Evolutionary conservation across 345 rosid species (phyloP), one percentile per base, ranked within the genome.

Genomic region (Acer saccharum): DNA sequence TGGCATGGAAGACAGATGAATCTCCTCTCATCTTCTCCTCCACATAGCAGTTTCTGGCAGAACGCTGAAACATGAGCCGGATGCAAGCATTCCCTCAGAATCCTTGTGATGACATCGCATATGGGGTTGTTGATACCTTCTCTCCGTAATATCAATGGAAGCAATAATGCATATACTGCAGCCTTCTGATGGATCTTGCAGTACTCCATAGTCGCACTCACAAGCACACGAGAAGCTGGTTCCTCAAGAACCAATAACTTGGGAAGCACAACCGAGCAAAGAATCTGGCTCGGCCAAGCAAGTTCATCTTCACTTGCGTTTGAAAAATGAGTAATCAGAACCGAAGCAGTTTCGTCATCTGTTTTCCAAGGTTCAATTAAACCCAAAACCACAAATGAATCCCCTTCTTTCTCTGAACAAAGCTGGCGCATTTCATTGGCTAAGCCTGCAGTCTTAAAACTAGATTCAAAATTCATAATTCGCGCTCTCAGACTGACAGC

Each of bases 281-380:
- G 91, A 75, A 86, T 79, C 77, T 87, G 91, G 83, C 93, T 86
- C 44, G 93, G 89, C 97, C 95, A 93, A 74, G 80, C 83, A 75
- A 88, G 83, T 80, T 81, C 89, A 0, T 85, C 90, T 52, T 88
- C 84, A 68, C 32, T 77, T 62, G 71, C 87, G 71, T 58, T 81
- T 18, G 77, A 78, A 71, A 89, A 82, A 84, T 87, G 83, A 35
- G 89, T 86, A 68, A 91, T 75, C 14, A 93, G 79, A 74, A 89
- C 76, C 0, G 92, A 86, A 83, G 93, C 82, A 74, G 75, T 84
- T 71, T 94, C 97, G 57, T 94, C 94, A 64, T 87, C 94, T 13
- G 81, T 87, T 83, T 83, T 85, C 94, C 96, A 91, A 71, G 90
- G 94, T 84, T 91, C 93, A 82, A 94, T 82, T 83, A 87, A 75